Percentiles rank a stretch among this genome's conserved stretches.
Conservation (phyloP, 352 stramenopile species). For the Phytophthora quininea region DNA sequence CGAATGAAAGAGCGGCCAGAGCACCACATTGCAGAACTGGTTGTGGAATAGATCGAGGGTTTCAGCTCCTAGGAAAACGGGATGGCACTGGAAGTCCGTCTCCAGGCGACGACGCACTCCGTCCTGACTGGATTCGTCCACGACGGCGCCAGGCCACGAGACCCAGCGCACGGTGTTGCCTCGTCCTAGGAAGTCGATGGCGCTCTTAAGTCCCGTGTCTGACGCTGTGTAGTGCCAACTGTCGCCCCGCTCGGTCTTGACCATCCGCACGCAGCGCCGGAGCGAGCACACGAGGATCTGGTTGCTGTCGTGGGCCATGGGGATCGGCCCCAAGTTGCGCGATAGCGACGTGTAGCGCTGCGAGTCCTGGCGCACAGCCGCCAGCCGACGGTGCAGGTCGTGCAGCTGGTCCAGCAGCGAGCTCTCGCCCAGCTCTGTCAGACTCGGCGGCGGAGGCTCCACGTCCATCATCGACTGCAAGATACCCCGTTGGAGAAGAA, state of each 20-base stretch:
- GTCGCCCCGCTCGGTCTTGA: constrained; percentile 72
- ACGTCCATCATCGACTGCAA: background rate
- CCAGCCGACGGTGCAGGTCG: constrained; percentile 71
- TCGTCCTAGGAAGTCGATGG: constrained; percentile 71
- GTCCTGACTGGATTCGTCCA: constrained; percentile 83
- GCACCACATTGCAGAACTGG: constrained; percentile 89
- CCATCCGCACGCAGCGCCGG: constrained; percentile 76
- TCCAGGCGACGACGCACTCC: constrained; percentile 76
- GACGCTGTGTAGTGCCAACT: constrained; percentile 79
- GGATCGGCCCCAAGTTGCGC: constrained; percentile 67
- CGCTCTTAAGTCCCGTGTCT: constrained; percentile 68
- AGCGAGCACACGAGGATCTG: constrained; percentile 83
- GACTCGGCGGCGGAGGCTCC: background rate
- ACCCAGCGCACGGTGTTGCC: constrained; percentile 92
- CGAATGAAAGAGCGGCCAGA: constrained; percentile 93
- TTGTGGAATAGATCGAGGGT: constrained; percentile 89
- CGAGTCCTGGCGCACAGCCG: constrained; percentile 76
- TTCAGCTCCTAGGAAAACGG: constrained; percentile 83
- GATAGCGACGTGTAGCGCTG: constrained; percentile 69
- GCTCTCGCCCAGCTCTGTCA: constrained; percentile 68
- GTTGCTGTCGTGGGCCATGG: constrained; percentile 78
- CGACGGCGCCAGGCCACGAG: constrained; percentile 84
- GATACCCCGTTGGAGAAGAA: no score
- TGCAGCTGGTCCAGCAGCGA: constrained; percentile 80
- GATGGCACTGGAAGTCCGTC: constrained; percentile 82